These are phyloP conservation scores for Penicillium sp. DNA, from an alignment of 2,329 filamentous ascomycete species.

Conservation along the genomic window DNA sequence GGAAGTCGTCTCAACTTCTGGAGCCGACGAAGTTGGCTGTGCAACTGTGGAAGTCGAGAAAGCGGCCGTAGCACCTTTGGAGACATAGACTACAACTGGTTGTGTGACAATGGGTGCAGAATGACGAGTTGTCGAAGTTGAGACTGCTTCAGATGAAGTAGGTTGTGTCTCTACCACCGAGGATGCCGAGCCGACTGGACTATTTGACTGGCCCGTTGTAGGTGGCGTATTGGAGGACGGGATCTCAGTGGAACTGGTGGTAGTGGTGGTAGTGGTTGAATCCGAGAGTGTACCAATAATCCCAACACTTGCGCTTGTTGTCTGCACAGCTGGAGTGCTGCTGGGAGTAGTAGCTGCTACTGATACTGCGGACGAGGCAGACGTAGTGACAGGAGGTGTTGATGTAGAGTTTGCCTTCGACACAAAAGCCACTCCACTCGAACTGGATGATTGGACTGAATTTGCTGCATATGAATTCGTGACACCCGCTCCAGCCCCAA, in stretches of 20 bases:
- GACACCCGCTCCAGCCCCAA: slow-evolving; percentile 3
- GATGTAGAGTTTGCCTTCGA: neutral
- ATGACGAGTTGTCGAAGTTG: neutral
- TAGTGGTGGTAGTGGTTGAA: neutral
- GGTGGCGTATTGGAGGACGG: neutral
- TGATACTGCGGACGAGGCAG: neutral
- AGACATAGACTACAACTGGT: slow-evolving; percentile 9
- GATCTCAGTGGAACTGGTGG: neutral
- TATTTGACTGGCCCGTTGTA: neutral
- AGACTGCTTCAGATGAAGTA: neutral
- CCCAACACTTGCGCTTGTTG: neutral
- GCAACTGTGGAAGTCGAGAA: slow-evolving; percentile 13
- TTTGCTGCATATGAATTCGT: neutral
- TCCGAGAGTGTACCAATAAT: neutral
- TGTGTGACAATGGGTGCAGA: neutral
- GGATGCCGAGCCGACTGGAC: neutral
- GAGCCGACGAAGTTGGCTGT: neutral
- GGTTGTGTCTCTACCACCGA: neutral
- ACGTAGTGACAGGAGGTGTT: neutral
- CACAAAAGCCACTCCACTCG: neutral
- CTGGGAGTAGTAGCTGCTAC: neutral
- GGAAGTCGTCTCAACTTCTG: neutral
- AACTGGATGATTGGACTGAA: neutral
- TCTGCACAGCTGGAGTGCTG: neutral
- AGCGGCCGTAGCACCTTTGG: slow-evolving; percentile 5